Percentiles rank a stretch among this genome's conserved stretches.
These are phyloP conservation scores for Cryptosporidium bovis DNA, from an alignment of 169 alveolate genomes.

Conservation along the genomic window DNA sequence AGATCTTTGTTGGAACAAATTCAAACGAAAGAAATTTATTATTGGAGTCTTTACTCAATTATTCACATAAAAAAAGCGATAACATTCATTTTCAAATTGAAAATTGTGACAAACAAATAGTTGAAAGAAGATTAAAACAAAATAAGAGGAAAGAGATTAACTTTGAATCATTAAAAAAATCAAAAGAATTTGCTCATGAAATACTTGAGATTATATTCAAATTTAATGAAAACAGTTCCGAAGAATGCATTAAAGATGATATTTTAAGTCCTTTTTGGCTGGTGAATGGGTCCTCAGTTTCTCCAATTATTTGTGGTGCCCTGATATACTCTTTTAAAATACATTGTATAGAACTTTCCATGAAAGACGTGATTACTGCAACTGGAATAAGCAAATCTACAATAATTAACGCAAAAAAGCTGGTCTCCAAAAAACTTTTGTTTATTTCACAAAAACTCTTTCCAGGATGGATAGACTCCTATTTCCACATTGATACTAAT, in stretches of 20 bases:
- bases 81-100: neutral
- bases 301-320: conserved; percentile 48
- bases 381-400: conserved; percentile 50
- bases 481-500: neutral
- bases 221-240: neutral
- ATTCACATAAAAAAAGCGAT: too few relatives aligned
- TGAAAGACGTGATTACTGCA: conserved; percentile 12
- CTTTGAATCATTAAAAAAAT: conserved; percentile 17
- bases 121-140: neutral
- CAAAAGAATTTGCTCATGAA: conserved; percentile 11
- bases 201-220: neutral
- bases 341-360: conserved; percentile 9
- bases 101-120: neutral
- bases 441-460: conserved; percentile 16
- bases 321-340: conserved; percentile 15
- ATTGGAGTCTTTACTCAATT: too few relatives aligned
- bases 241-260: neutral
- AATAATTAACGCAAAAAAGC: conserved; percentile 9
- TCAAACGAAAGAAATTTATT: too few relatives aligned
- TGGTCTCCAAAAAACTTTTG: conserved; percentile 9
- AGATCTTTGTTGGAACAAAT: too few relatives aligned
- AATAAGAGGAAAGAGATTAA: neutral
- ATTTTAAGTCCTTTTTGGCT: conserved; percentile 39
- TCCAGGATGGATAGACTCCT: conserved; percentile 52
- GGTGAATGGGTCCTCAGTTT: conserved; percentile 20